A percentile compares a stretch with the other conserved stretches of the same genome.
phyloP scores from a whole-genome alignment of 129 eudicot species.

The Dittrichia graveolens region DNA sequence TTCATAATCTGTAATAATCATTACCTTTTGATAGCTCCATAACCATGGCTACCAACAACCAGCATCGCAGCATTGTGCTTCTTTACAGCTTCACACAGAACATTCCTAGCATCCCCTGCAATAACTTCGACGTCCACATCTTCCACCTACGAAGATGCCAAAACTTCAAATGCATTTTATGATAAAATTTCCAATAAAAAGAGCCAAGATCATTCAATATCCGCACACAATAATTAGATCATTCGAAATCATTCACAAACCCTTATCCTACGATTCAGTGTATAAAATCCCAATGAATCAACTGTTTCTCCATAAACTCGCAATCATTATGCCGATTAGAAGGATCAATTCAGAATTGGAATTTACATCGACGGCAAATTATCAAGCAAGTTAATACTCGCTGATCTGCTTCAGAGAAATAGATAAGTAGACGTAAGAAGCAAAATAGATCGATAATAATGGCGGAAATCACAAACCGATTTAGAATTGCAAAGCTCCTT shows the following conservation, averaged over 20 bases:
- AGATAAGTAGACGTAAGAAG: neutral
- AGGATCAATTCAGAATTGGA: neutral
- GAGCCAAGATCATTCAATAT: neutral
- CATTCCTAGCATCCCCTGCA: constrained; percentile 93
- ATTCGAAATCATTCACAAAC: constrained; percentile 2
- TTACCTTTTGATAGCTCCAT: constrained; percentile 88
- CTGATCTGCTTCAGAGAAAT: neutral
- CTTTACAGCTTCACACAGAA: constrained; percentile 80
- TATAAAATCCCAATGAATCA: neutral
- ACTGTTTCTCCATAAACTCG: constrained; percentile 5
- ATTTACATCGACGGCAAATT: neutral
- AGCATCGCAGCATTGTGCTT: constrained; percentile 73
- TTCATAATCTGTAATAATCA: neutral
- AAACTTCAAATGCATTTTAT: neutral
- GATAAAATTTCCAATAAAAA: neutral
- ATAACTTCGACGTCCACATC: constrained; percentile 56
- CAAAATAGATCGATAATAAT: neutral
- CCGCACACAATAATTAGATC: neutral
- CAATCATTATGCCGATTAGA: neutral
- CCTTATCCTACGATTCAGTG: neutral
- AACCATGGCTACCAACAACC: constrained; percentile 93
- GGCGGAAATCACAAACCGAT: constrained; percentile 44
- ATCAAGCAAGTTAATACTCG: neutral
- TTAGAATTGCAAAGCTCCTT: constrained; percentile 66
- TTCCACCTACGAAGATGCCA: constrained; percentile 47